Percentiles rank a stretch among this genome's conserved stretches.
Conservation (phyloP, 352 stramenopile genomes). For the Pythium graminicola region DNA sequence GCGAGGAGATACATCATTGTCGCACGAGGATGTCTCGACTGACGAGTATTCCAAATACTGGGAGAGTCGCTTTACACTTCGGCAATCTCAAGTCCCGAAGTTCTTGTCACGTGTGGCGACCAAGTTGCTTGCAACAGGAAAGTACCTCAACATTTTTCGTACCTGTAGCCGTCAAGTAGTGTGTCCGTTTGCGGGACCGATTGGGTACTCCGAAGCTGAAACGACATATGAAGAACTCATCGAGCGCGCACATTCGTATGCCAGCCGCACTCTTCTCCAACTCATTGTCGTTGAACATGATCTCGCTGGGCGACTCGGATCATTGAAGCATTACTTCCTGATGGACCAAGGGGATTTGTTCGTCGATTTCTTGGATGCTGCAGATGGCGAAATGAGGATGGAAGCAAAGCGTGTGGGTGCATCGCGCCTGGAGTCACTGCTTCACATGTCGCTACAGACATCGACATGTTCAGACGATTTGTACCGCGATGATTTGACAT, state of each 20-base stretch:
- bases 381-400: constrained; percentile 91
- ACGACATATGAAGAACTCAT: constrained; percentile 80
- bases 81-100: constrained; percentile 67
- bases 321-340: constrained; percentile 98
- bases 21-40: constrained; percentile 76
- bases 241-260: constrained; percentile 75
- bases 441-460: constrained; percentile 92
- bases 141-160: constrained; percentile 90
- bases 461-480: constrained; percentile 83
- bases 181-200: constrained; percentile 70
- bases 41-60: constrained; percentile 90
- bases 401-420: constrained; percentile 83
- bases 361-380: constrained; percentile 96
- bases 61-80: constrained; percentile 81
- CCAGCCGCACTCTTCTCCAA: constrained; percentile 64
- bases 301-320: constrained; percentile 63
- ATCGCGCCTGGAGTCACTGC: constrained; percentile 88
- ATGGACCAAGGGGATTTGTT: constrained; percentile 99
- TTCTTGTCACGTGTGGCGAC: constrained; percentile 68
- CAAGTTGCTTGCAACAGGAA: constrained; percentile 88
- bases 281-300: constrained; percentile 83
- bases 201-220: constrained; percentile 57
- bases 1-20: constrained; percentile 62
- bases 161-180: constrained; percentile 74
- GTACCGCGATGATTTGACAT: constrained; percentile 89